These are phyloP conservation scores for Hirsutella rhossiliensis DNA, from an alignment of 2,329 filamentous ascomycete genomes.

Conservation along the genomic window DNA sequence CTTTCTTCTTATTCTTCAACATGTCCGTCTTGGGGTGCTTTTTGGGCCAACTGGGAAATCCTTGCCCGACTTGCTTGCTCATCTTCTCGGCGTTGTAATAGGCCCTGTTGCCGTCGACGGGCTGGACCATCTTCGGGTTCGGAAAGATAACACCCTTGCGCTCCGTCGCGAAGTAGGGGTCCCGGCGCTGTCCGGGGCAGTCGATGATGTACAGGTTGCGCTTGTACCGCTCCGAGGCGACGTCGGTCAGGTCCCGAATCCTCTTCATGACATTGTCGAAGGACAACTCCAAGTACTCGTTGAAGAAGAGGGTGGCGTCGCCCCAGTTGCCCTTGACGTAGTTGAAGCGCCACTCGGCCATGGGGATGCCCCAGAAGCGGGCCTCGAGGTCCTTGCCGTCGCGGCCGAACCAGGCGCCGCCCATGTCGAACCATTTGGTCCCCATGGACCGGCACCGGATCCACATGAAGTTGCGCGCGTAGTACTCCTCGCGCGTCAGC, in stretches of 20 bases:
- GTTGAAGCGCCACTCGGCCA: background rate
- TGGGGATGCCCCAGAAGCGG: too few species aligned
- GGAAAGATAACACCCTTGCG: background rate
- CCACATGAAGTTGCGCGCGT: slow-evolving; percentile 1
- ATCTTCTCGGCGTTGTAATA: background rate
- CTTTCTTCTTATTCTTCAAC: too few species aligned
- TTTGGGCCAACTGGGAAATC: too few species aligned
- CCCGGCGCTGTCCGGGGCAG: background rate
- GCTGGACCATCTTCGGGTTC: background rate
- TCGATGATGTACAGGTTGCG: background rate
- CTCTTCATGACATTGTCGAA: background rate
- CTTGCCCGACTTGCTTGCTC: background rate
- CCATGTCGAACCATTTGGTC: background rate
- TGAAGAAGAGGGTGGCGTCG: background rate
- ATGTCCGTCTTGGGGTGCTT: too few species aligned
- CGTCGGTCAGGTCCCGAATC: background rate
- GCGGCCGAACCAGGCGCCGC: background rate
- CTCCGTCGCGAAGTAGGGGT: background rate
- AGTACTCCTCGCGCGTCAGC: background rate
- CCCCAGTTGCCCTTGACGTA: background rate
- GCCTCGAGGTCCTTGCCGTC: background rate
- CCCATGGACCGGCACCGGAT: background rate
- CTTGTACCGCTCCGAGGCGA: background rate
- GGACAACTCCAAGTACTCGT: background rate
- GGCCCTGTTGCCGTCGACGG: background rate